Conservation (phyloP, 768 basidiomycete species). For the Leccinum fibrillosum region DNA sequence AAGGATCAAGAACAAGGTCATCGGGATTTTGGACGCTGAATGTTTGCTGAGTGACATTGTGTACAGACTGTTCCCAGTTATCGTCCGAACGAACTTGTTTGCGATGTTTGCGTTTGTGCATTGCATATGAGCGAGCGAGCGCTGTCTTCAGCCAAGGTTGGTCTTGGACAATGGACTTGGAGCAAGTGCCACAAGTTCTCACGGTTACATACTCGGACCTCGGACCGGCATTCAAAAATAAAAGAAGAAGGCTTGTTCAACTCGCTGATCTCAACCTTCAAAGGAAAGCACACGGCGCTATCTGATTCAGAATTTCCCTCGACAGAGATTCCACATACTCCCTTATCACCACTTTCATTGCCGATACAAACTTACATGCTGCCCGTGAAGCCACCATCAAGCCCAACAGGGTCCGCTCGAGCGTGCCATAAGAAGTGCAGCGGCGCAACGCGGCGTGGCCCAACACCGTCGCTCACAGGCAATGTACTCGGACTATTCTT, state of each 20-base stretch:
- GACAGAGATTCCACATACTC: neutral
- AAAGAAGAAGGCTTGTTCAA: neutral
- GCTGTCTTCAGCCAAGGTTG: no score
- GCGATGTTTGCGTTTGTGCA: conserved; percentile 29
- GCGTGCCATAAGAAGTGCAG: neutral
- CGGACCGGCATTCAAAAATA: neutral
- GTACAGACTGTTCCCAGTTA: conserved; percentile 6
- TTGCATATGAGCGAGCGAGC: neutral
- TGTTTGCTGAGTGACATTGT: neutral
- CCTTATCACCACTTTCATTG: neutral
- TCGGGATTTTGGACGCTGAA: neutral
- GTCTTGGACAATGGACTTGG: neutral
- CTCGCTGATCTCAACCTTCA: neutral
- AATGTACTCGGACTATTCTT: neutral
- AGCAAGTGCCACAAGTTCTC: neutral
- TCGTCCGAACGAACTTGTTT: conserved; percentile 9
- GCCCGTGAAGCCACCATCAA: neutral
- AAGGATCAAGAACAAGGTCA: conserved; percentile 18
- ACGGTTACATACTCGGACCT: neutral
- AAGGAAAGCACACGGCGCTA: neutral
- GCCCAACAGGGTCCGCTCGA: neutral
- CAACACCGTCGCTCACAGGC: neutral
- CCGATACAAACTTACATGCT: neutral
- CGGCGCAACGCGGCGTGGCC: neutral
- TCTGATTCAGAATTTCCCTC: neutral